Base-by-base conservation (phyloP, 2,329 filamentous ascomycete species). In the Aurifilum marmelostoma region DNA sequence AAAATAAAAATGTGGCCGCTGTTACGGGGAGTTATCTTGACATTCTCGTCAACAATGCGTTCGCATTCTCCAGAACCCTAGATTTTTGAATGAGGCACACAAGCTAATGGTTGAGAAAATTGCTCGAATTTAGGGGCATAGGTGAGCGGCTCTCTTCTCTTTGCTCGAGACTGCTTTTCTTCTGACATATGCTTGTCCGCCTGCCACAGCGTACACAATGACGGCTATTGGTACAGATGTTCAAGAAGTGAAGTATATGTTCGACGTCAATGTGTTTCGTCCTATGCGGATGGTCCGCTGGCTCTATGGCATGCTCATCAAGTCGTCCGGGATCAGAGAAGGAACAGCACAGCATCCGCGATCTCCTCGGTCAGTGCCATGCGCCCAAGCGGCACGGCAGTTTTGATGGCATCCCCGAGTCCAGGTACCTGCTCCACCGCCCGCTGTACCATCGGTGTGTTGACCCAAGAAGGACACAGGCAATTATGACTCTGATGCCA, bases 281-380 rank as follows among this genome's bases (percentile, higher is more conserved):
- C 43, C 43, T 21, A 47, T 47, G 43, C 8, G 43, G 21, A 47
- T 47, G 43, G 43, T 47, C 43, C 43, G 21, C 43, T 47, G 43
- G 43, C 21, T 47, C 1, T 21, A 47, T 47, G 43, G n/a, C 8
- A 47, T 47, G 43, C 43, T 47, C 8, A 47, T 47, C 21, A 47
- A 47, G 8, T 47, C 43, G 7, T 47, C 43, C 21, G 43, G 43
- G 1, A 47, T 21, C 21, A 47, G 7, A 29, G 41, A 14, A 66
- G 37, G 94, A 61, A 66, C 6, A 66, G 9, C 32, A 66, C 81
- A 94, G 92, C n/a, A 82, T 92, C 72, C 93, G 91, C 69, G 93
- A 87, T 52, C 21, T 66, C 65, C 5, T 39, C 32, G 2, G 65
- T 56, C 12, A 37, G 79, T 50, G 56, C 65, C 65, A 61, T 66